Base-by-base conservation (phyloP, 352 stramenopile genomes). In the Phytophthora crassamura region DNA sequence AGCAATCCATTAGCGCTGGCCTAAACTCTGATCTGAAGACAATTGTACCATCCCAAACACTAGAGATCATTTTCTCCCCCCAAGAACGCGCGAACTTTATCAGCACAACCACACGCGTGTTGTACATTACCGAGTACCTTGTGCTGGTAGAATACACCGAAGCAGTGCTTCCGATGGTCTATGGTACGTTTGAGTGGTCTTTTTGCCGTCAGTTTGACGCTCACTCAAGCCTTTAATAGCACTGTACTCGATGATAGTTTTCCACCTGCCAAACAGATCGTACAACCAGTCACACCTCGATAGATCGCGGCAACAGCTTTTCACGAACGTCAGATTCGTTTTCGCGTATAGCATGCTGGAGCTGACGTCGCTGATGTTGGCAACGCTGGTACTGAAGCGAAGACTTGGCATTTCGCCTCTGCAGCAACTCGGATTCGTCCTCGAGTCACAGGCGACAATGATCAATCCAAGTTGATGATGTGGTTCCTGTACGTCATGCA, bases 101-200 rank as follows among this genome's bases (percentile, higher is more conserved):
- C 11, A 54, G 57, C 32, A 53, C 64, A 42, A 73, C 53, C 15
- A 48, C 70, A 1, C 54, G 56, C 14, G 63, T 75, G 14, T 53
- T 75, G 7, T 60, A 69, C 16, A 65, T 69, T n/a, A 67, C 66
- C 12, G 69, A 82, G 62, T 82, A 72, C 22, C 30, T 77, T 25
- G 38, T 76, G 15, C 59, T 78, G 11, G 59, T 70, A 14, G 73
- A 78, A 48, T 78, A 74, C 39, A 67, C 61, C 4, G 66, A 76
- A 32, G 67, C 72, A 3, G 53, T 70, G 11, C 56, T 81, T 15
- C 62, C 73, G 7, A 34, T 59, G 11, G 53, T 81, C 6, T 76
- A 76, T 25, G 36, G 65, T 74, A 49, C 34, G 48, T 45, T 12
- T n/a, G n/a, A n/a, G n/a, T n/a, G n/a, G n/a, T n/a, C n/a, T n/a